phyloP scores from a whole-genome alignment of 225 moss, liverwort and hornwort genomes.

The Lunularia cruciata region DNA sequence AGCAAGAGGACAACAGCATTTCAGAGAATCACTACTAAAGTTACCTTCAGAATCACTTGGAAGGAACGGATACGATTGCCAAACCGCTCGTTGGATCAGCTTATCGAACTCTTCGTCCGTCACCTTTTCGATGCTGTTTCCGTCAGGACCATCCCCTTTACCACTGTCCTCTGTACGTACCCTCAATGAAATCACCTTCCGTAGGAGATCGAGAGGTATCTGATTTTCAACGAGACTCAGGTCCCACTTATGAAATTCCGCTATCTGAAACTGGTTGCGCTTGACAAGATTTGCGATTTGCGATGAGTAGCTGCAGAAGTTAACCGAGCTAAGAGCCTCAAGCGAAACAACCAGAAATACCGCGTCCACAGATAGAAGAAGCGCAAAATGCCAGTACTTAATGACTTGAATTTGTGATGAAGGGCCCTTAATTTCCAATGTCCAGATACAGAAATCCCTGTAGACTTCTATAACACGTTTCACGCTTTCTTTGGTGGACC shows the following conservation, averaged over 20 bases:
- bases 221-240: not conserved
- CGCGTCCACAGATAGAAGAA: not conserved
- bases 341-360: not conserved
- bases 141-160: too few relatives aligned
- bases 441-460: not conserved
- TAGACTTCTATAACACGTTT: not conserved
- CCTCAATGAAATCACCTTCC: not conserved
- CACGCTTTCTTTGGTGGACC: not conserved
- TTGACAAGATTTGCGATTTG: not conserved
- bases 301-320: not conserved
- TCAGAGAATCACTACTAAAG: not conserved
- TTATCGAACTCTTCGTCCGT: not conserved
- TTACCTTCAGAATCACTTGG: not conserved
- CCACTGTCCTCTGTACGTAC: not conserved
- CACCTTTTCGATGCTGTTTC: too few relatives aligned
- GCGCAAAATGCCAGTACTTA: not conserved
- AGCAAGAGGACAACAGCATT: not conserved
- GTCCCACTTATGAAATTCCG: not conserved
- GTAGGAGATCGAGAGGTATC: not conserved
- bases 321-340: not conserved
- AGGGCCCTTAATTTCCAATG: not conserved
- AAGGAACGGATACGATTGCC: not conserved
- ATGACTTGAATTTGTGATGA: not conserved
- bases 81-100: not conserved
- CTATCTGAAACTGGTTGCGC: not conserved